Percentiles rank a stretch among this genome's conserved stretches.
phyloP scores from a whole-genome alignment of 2,329 filamentous ascomycete species.

The Ophiocordyceps polyrhachis-furcata region DNA sequence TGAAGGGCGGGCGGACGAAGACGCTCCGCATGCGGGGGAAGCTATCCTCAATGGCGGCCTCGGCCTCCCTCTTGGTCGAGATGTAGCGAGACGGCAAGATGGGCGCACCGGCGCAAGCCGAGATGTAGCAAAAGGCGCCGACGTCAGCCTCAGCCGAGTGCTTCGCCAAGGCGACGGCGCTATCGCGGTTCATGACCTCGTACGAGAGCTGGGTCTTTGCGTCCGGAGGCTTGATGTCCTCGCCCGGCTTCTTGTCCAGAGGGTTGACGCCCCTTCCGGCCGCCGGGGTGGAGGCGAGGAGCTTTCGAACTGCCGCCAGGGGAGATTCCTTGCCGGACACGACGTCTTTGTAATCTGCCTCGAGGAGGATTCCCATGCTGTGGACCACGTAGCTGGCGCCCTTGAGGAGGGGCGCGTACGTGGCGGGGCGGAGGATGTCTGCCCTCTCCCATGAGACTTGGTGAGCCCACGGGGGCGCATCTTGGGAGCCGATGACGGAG shows the following conservation, averaged over 20 bases:
- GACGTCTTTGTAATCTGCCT: slow-evolving; percentile 94
- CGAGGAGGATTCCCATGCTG: slow-evolving; percentile 86
- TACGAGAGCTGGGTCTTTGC: slow-evolving; percentile 70
- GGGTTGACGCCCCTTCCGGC: slow-evolving; percentile 51
- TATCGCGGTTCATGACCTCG: slow-evolving; percentile 92
- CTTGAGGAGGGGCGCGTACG: slow-evolving; percentile 59
- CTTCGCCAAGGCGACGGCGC: slow-evolving; percentile 64
- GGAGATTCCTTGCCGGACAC: slow-evolving; percentile 68
- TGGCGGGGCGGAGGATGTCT: slow-evolving; percentile 67
- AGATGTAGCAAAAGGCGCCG: slow-evolving; percentile 67
- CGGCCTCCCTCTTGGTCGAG: slow-evolving; percentile 78
- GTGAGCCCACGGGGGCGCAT: slow-evolving; percentile 62
- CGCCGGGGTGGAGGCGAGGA: slow-evolving; percentile 42
- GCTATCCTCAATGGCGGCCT: slow-evolving; percentile 50
- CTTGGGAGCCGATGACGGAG: slow-evolving; percentile 49
- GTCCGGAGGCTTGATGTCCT: slow-evolving; percentile 45
- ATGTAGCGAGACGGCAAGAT: slow-evolving; percentile 76
- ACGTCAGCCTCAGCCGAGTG: slow-evolving; percentile 49
- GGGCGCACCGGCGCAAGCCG: slow-evolving; percentile 70
- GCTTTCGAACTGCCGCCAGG: slow-evolving; percentile 57
- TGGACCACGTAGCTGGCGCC: slow-evolving; percentile 77
- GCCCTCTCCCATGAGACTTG: slow-evolving; percentile 75
- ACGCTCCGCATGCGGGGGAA: slow-evolving; percentile 62
- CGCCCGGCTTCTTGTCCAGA: slow-evolving; percentile 39
- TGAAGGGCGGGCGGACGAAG: slow-evolving; percentile 70